Conservation (phyloP, 2,329 filamentous ascomycete genomes). For the Trichoderma sp. region DNA sequence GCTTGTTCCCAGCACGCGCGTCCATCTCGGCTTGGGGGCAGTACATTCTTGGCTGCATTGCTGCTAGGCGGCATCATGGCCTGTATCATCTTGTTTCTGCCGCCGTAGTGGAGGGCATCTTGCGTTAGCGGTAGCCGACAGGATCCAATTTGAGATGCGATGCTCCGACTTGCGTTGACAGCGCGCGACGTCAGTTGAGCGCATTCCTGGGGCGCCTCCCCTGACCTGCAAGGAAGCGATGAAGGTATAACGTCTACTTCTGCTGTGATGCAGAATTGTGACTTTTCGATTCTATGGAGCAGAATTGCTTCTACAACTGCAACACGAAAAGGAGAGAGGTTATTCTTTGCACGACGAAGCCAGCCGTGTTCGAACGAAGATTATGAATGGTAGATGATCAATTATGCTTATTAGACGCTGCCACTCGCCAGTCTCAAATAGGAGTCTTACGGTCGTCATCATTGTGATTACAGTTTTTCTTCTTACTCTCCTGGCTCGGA, state of each 20-base stretch:
- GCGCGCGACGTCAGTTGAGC: not conserved
- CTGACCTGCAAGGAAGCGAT: not conserved
- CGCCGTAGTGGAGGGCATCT: not conserved
- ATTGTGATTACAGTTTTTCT: slow-evolving; percentile 1
- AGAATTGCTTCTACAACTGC: not conserved
- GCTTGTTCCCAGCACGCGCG: slow-evolving; percentile 10
- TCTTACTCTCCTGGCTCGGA: not conserved
- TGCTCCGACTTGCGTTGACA: slow-evolving; percentile 3
- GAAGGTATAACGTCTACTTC: slow-evolving; percentile 4
- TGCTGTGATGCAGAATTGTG: not conserved
- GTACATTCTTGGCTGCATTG: not conserved
- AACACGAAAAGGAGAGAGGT: not conserved
- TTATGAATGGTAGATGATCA: slow-evolving; percentile 7
- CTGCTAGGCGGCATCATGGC: not conserved
- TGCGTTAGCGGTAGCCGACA: not conserved
- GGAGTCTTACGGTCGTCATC: slow-evolving; percentile 8
- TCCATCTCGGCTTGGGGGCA: not conserved
- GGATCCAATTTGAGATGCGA: not conserved
- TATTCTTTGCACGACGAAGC: not conserved
- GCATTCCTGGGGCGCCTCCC: not conserved
- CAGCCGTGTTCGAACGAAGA: not conserved
- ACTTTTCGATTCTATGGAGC: not conserved
- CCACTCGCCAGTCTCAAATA: slow-evolving; percentile 11
- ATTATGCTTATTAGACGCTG: slow-evolving; percentile 20
- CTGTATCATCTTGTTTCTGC: not conserved